phyloP scores from a whole-genome alignment of 176 grass and related monocot species.

The Lolium perenne region DNA sequence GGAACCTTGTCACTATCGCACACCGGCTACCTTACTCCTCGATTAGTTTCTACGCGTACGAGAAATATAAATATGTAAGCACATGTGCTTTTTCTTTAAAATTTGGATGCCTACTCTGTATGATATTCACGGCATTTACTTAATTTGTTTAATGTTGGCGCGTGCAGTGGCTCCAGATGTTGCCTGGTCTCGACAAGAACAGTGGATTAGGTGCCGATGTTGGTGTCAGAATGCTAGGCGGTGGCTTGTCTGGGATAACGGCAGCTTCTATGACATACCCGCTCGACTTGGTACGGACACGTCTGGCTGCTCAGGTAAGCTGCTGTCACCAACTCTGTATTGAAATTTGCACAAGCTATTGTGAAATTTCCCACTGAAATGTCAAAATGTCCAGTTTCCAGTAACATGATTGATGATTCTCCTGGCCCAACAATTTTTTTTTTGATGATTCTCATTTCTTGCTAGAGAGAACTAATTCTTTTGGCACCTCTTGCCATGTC shows the following conservation, averaged over 20 bases:
- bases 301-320: slow-evolving; percentile 88
- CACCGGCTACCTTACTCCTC: slow-evolving; percentile 95
- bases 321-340: slow-evolving; percentile 9
- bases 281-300: slow-evolving; percentile 83
- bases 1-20: slow-evolving; percentile 92
- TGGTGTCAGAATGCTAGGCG: slow-evolving; percentile 71
- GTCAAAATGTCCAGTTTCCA: neutral
- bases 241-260: slow-evolving; percentile 93
- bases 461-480: neutral
- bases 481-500: neutral
- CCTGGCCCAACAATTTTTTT: neutral
- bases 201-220: slow-evolving; percentile 71
- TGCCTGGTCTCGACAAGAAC: slow-evolving; percentile 74
- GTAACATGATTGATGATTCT: slow-evolving; percentile 10
- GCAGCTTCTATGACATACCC: slow-evolving; percentile 93
- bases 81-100: neutral
- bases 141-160: slow-evolving; percentile 38
- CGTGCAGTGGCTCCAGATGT: slow-evolving; percentile 72
- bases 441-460: slow-evolving; percentile 20
- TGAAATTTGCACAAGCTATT: neutral
- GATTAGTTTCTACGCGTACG: slow-evolving; percentile 88
- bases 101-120: slow-evolving; percentile 16
- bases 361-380: slow-evolving; percentile 7
- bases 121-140: neutral
- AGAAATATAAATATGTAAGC: slow-evolving; percentile 85